Evolutionary conservation across 768 basidiomycete species (phyloP), one percentile per base, ranked within the genome.

Genomic region (Holtermannia corniformis): DNA sequence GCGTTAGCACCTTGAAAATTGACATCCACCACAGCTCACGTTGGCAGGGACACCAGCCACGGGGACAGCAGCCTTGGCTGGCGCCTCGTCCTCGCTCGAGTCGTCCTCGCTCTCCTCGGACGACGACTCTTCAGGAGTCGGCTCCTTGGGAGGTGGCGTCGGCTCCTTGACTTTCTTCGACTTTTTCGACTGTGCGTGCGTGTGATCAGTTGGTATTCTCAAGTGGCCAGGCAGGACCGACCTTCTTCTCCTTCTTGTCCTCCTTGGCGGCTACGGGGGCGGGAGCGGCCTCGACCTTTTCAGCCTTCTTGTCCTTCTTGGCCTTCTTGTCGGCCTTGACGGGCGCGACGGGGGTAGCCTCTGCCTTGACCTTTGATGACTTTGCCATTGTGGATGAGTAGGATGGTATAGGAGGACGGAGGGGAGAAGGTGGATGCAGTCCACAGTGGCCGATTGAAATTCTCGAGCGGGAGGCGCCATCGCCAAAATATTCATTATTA

Each of bases 281-380:
- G 37, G 62, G 50, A 27, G 49, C 41, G 46, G 57, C 59, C 26
- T 52, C 53, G 23, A 54, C 62, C 58, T 68, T 68, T 55, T 69
- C 62, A 43, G 47, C 42, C 59, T 64, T 63, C 48, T 64, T 67
- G 49, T 54, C 54, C 60, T 67, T 67, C 45, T 63, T 61, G 44
- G 61, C 64, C 45, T 56, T 61, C 48, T 49, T 27, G 47, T 62
- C 62, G 42, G 49, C 62, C 58, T 61, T 62, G 47, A 63, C 65
- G 26, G 63, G 56, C 19, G 51, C 63, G 48, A 61, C 67, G 22
- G 57, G 50, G 19, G 63, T 53, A 41, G 63, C 48, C 19, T 19
- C 25, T 4, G 28, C 48, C 24, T 19, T 41, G 28, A 57, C 23
- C 43, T 62, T 64, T 22, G 58, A 52, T 51, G 65, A 51, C 51